Percentiles rank a stretch among this genome's conserved stretches.
Evolutionary conservation across 202 grass and related monocot genomes (phyloP).

Genomic region (Panicum hallii): DNA sequence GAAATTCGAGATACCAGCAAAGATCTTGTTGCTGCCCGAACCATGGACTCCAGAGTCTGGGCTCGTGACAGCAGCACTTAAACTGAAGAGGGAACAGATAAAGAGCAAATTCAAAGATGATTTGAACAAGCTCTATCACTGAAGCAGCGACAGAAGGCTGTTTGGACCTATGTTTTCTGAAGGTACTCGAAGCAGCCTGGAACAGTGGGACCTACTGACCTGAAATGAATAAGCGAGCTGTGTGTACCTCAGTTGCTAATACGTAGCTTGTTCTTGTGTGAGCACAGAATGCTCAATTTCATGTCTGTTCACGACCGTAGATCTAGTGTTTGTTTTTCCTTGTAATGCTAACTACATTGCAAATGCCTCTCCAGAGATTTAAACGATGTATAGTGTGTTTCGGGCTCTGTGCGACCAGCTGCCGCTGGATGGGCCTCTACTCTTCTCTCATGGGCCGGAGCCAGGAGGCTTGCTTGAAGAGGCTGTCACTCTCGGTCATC

Average conservation of each 20-base stretch:
- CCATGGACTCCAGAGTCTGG: conserved; percentile 84
- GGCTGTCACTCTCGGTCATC: too few relatives aligned
- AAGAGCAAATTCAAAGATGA: conserved; percentile 75
- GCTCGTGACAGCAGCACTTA: conserved; percentile 72
- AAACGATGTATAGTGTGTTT: not conserved
- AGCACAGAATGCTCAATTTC: not conserved
- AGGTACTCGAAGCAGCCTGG: not conserved
- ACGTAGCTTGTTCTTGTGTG: not conserved
- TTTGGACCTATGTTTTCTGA: not conserved
- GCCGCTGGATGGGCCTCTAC: too few relatives aligned
- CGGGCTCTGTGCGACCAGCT: too few relatives aligned
- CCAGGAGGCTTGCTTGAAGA: too few relatives aligned
- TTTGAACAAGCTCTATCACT: conserved; percentile 58
- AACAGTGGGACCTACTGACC: not conserved
- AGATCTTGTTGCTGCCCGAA: conserved; percentile 66
- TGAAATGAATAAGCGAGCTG: conserved; percentile 15
- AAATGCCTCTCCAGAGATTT: not conserved
- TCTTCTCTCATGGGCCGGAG: too few relatives aligned
- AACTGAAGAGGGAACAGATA: conserved; percentile 75
- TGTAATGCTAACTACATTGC: not conserved
- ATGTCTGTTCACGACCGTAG: not conserved
- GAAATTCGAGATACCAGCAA: conserved; percentile 72
- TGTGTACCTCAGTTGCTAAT: not conserved
- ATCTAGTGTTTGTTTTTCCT: not conserved
- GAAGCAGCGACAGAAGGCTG: not conserved